These are phyloP conservation scores for Bothriochloa decipiens DNA, from an alignment of 176 grass and related monocot species.

Conservation along the genomic window DNA sequence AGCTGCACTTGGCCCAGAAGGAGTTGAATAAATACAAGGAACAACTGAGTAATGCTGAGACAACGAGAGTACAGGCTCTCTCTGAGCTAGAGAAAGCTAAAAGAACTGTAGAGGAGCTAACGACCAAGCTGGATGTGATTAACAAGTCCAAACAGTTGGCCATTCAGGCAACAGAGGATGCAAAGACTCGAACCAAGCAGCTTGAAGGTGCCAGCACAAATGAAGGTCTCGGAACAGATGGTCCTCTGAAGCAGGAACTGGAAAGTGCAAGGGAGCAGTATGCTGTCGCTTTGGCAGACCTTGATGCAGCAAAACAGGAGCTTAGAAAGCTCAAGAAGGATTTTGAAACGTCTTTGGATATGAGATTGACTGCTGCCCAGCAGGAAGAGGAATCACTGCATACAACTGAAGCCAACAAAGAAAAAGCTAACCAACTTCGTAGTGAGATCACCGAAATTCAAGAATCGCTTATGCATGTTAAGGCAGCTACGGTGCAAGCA, in stretches of 20 bases:
- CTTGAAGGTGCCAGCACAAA: constrained; percentile 60
- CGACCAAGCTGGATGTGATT: constrained; percentile 62
- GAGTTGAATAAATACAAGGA: constrained; percentile 97
- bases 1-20: constrained; percentile 86
- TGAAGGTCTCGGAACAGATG: constrained; percentile 63
- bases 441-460: constrained; percentile 72
- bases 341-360: constrained; percentile 84
- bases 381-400: constrained; percentile 80
- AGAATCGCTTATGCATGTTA: constrained; percentile 76
- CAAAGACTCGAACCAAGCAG: constrained; percentile 70
- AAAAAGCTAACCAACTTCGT: constrained; percentile 70
- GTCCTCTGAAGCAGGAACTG: constrained; percentile 76
- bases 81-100: constrained; percentile 88
- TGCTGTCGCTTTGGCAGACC: constrained; percentile 73
- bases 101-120: constrained; percentile 75
- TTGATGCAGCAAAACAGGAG: constrained; percentile 89
- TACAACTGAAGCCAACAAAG: constrained; percentile 63
- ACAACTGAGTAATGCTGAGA: constrained; percentile 81
- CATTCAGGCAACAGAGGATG: constrained; percentile 73
- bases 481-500: constrained; percentile 80
- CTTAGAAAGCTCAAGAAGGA: constrained; percentile 94
- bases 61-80: constrained; percentile 77
- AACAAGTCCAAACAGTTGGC: constrained; percentile 89
- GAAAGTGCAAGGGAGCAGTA: constrained; percentile 78
- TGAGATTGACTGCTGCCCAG: constrained; percentile 71